Evolutionary conservation across 2,329 filamentous ascomycete genomes (phyloP).

Genomic region (Phyllachora maydis): DNA sequence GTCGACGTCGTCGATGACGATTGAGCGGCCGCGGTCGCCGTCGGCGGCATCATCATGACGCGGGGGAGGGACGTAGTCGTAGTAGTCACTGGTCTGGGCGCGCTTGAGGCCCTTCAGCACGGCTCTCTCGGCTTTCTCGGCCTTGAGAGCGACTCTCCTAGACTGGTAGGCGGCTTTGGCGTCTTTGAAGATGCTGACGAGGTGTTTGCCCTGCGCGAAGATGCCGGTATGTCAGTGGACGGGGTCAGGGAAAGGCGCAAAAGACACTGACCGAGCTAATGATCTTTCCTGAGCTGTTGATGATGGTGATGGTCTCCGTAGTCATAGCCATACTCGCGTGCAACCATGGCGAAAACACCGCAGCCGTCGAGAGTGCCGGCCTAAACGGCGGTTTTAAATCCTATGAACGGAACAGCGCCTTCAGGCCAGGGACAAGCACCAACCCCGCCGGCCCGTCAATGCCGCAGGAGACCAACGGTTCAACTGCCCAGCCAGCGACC

Average conservation of each 20-base stretch:
- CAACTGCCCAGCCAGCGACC: no score
- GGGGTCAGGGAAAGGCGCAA: no score
- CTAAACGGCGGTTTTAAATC: no score
- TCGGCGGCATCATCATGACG: not conserved
- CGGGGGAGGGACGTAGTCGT: slow-evolving; percentile 3
- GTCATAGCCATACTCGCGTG: no score
- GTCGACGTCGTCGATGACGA: slow-evolving; percentile 4
- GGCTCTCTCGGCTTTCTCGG: slow-evolving; percentile 28
- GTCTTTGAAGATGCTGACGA: slow-evolving; percentile 81
- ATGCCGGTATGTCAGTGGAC: slow-evolving; percentile 1
- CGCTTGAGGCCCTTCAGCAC: slow-evolving; percentile 23
- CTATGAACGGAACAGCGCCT: no score
- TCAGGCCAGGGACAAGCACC: no score
- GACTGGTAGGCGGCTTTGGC: slow-evolving; percentile 75
- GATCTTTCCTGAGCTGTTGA: slow-evolving; percentile 80
- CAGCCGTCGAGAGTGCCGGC: no score
- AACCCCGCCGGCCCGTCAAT: no score
- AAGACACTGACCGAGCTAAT: slow-evolving; percentile 54
- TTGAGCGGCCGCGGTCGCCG: slow-evolving; percentile 1
- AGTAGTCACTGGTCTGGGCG: slow-evolving; percentile 32
- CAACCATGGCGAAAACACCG: no score
- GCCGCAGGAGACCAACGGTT: no score
- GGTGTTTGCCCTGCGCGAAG: slow-evolving; percentile 59
- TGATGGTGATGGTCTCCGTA: slow-evolving; percentile 72
- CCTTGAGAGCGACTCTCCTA: slow-evolving; percentile 64